A percentile compares a stretch with the other conserved stretches of the same genome.
Conservation (phyloP, 495 filamentous ascomycete genomes). For the Aspergillus sclerotiicarbonarius region DNA sequence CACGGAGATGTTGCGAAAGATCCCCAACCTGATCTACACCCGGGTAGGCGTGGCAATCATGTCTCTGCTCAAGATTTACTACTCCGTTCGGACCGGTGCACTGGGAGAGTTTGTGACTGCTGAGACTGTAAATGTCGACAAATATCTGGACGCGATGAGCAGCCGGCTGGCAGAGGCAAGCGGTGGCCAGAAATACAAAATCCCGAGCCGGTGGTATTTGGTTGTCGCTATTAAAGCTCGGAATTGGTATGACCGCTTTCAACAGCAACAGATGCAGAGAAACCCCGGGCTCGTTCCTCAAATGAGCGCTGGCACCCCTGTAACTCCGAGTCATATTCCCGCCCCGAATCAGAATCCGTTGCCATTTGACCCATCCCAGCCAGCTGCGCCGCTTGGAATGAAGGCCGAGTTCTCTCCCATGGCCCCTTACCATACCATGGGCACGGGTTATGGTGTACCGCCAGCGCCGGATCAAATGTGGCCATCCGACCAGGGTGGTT, state of each 20-base stretch:
- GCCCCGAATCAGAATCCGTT: conserved; percentile 10
- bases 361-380: conserved; percentile 11
- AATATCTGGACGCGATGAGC: conserved; percentile 44
- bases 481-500: conserved; percentile 11
- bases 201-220: conserved; percentile 39
- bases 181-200: conserved; percentile 35
- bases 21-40: conserved; percentile 48
- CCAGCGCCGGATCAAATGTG: conserved; percentile 9
- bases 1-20: conserved; percentile 37
- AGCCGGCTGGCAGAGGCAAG: conserved; percentile 39
- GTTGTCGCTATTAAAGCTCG: conserved; percentile 36
- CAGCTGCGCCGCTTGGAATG: conserved; percentile 18
- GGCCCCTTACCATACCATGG: conserved; percentile 25
- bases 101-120: conserved; percentile 45
- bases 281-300: conserved; percentile 3
- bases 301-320: neutral
- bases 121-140: conserved; percentile 41
- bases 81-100: conserved; percentile 41
- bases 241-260: conserved; percentile 38
- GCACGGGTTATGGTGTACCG: conserved; percentile 18
- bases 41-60: conserved; percentile 43
- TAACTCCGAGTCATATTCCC: conserved; percentile 8
- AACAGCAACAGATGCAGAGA: conserved; percentile 22
- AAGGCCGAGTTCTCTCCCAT: conserved; percentile 17
- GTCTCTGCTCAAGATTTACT: conserved; percentile 50